phyloP scores from a whole-genome alignment of 2,329 filamentous ascomycete species.

The Lecanicillium sp. region DNA sequence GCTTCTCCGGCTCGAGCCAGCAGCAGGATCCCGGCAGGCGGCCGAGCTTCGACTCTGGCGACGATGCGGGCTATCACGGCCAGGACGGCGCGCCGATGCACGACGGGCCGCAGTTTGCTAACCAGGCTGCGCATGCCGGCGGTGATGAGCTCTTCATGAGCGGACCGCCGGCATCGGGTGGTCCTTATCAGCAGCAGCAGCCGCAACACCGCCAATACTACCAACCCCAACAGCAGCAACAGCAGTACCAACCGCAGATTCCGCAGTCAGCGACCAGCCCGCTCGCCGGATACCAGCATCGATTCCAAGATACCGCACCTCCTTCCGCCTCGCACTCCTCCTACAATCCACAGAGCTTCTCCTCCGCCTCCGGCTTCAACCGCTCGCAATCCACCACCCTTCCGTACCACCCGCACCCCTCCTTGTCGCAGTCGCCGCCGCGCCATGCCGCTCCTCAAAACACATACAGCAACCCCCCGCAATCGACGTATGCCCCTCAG shows the following conservation, averaged over 20 bases:
- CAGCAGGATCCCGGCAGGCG: constrained; percentile 37
- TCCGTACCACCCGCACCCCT: constrained; percentile 39
- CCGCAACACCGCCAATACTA: constrained; percentile 22
- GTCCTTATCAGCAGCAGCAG: constrained; percentile 20
- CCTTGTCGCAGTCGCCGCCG: constrained; percentile 26
- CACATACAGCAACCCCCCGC: constrained; percentile 27
- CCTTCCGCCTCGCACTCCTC: constrained; percentile 38
- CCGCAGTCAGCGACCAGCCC: constrained; percentile 18
- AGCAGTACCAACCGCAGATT: not conserved
- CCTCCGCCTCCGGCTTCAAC: constrained; percentile 19
- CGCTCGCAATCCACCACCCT: constrained; percentile 45
- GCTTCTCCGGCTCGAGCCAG: constrained; percentile 14
- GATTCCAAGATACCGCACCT: constrained; percentile 39
- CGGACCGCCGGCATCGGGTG: constrained; percentile 29
- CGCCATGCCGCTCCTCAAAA: constrained; percentile 23
- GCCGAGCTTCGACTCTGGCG: constrained; percentile 69
- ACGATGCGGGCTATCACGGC: constrained; percentile 54
- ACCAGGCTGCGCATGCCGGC: constrained; percentile 12
- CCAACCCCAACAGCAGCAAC: constrained; percentile 16
- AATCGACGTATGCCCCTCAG: constrained; percentile 39
- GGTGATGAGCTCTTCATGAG: constrained; percentile 60
- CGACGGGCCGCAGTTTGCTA: constrained; percentile 13
- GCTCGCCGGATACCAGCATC: constrained; percentile 44
- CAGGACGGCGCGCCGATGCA: constrained; percentile 20
- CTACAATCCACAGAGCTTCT: constrained; percentile 68